A percentile compares a stretch with the other conserved stretches of the same genome.
phyloP scores from a whole-genome alignment of 306 rosid genomes.

The Castanospermum australe region DNA sequence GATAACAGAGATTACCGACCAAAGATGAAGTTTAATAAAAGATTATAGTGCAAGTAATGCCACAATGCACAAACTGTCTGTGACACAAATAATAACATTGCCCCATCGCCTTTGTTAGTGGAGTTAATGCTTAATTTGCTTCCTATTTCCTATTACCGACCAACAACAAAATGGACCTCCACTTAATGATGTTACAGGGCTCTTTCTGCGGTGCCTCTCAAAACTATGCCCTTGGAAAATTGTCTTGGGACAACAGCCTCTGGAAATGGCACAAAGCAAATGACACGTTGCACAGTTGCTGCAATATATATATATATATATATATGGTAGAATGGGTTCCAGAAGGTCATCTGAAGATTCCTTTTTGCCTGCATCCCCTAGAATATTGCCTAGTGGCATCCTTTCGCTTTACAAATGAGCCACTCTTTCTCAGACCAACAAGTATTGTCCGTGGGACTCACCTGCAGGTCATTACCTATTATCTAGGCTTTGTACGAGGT shows the following conservation, averaged over 20 bases:
- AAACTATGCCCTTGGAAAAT: neutral
- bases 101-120: neutral
- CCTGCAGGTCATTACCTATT: neutral
- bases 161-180: neutral
- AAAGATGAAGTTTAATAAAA: neutral
- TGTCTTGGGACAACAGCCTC: neutral
- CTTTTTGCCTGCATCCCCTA: neutral
- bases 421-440: constrained; percentile 6
- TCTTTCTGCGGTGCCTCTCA: neutral
- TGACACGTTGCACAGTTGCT: neutral
- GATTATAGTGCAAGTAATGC: neutral
- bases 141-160: neutral
- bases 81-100: neutral
- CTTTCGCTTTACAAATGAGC: neutral
- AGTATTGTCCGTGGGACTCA: neutral
- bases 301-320: too few species aligned
- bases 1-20: neutral
- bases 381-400: neutral
- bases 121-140: neutral
- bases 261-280: neutral
- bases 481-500: neutral
- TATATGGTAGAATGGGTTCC: neutral
- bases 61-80: neutral
- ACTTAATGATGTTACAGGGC: neutral
- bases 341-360: neutral